phyloP scores from a whole-genome alignment of 2,329 filamentous ascomycete genomes.

The Thielaviopsis punctulata region DNA sequence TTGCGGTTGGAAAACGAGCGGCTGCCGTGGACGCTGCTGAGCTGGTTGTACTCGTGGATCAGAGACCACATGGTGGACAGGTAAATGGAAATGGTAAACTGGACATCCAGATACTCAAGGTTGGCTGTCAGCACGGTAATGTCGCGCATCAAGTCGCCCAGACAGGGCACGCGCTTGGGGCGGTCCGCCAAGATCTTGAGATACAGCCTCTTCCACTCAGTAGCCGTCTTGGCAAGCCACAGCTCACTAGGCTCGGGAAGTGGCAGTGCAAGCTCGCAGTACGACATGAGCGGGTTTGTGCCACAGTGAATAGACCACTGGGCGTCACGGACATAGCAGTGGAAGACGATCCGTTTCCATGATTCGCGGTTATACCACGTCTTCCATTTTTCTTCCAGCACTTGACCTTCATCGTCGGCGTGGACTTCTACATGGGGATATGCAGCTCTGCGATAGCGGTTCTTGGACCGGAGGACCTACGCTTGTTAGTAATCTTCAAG shows the following conservation, averaged over 20 bases:
- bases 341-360: constrained; percentile 49
- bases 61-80: constrained; percentile 49
- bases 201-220: constrained; percentile 47
- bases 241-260: constrained; percentile 43
- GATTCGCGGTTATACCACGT: constrained; percentile 47
- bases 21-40: constrained; percentile 31
- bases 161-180: constrained; percentile 28
- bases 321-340: constrained; percentile 46
- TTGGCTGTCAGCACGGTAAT: constrained; percentile 32
- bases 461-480: constrained; percentile 37
- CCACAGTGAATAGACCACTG: constrained; percentile 51
- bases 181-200: constrained; percentile 24
- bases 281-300: constrained; percentile 48
- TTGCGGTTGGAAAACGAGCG: constrained; percentile 28
- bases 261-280: constrained; percentile 49
- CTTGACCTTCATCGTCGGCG: constrained; percentile 36
- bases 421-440: constrained; percentile 34
- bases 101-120: constrained; percentile 35
- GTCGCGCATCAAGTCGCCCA: constrained; percentile 40
- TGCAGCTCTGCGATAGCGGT: constrained; percentile 38
- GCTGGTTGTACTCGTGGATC: constrained; percentile 48
- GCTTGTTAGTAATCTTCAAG: constrained; percentile 12
- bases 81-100: constrained; percentile 40
- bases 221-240: constrained; percentile 47
- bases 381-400: constrained; percentile 47